Evolutionary conservation across 352 stramenopile genomes (phyloP), one percentile per base, ranked within the genome.

Genomic region (Phytophthora kernoviae): DNA sequence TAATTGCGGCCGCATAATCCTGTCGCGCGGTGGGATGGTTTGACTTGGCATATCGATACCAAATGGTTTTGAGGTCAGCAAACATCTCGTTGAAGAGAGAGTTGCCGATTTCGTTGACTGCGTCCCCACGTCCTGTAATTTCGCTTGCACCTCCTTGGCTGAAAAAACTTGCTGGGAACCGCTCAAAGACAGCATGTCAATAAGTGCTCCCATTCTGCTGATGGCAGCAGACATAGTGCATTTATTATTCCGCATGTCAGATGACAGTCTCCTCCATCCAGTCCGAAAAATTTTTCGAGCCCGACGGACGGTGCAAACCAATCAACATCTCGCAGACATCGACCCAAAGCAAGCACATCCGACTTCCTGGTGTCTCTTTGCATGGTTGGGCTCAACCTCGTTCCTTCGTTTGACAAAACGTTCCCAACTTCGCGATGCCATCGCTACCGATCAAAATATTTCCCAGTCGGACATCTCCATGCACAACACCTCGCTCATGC

Each of bases 401-500:
- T 5, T 10, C 27, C 5, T 50, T 43, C 10, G n/a, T n/a, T 12
- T 3, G 37, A 27, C 6, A 34, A 27, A 52, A 36, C 2, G 42
- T 55, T 11, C 27, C 33, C 36, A 67, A 15, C 22, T 62, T 67
- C 0, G 34, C 58, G 20, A 59, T 39, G 5, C 27, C 27, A 37
- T 62, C 36, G 9, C 30, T 49, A 5, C 36, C 51, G 1, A 67
- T 40, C 15, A 67, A 33, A 9, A 62, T 41, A 20, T 61, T 62
- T 37, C 43, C 20, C 11, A 50, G 2, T 26, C 54, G 18, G 7
- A 56, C 20, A 20, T 56, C 36, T 22, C 36, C 45, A 10, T 56
- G 54, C 1, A 44, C 27, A 17, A 57, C 51, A 1, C 24, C 26
- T 2, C 44, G 49, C 15, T 66, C 32, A 10, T 60, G 58, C 12